These are phyloP conservation scores for Mortierella sp. DNA, from an alignment of 371 early-diverging fungal species.

Conservation along the genomic window DNA sequence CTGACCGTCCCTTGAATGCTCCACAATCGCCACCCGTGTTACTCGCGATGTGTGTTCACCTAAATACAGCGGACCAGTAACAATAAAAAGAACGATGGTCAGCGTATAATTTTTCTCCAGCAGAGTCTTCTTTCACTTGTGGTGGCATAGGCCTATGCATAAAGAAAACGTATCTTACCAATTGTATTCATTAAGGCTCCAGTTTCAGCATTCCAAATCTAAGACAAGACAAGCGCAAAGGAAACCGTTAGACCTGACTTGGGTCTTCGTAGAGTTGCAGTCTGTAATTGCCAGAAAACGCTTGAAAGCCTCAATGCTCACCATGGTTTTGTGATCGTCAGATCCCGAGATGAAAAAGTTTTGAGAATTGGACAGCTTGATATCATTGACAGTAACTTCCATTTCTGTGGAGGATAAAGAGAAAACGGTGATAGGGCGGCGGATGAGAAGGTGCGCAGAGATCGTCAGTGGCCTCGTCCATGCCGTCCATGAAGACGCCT, in stretches of 20 bases:
- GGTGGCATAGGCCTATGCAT: not conserved
- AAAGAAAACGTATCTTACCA: constrained; percentile 15
- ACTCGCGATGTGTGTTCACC: constrained; percentile 17
- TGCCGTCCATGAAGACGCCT: not conserved
- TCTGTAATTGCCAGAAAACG: not conserved
- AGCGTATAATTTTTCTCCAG: not conserved
- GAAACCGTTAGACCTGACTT: not conserved
- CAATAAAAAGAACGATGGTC: not conserved
- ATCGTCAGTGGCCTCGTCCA: not conserved
- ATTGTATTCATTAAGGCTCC: constrained; percentile 22
- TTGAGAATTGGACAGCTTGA: constrained; percentile 44
- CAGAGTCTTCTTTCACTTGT: not conserved
- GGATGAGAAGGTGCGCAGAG: no score
- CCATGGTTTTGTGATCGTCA: constrained; percentile 41
- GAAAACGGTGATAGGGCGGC: no score
- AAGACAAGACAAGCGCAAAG: not conserved
- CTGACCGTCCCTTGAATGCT: constrained; percentile 12
- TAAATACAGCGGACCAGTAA: not conserved
- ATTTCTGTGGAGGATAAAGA: constrained; percentile 1
- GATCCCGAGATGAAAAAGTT: constrained; percentile 44
- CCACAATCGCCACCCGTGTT: constrained; percentile 30
- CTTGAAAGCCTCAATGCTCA: not conserved
- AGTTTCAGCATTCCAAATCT: constrained; percentile 53
- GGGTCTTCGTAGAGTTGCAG: no score
- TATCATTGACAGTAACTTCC: constrained; percentile 45